Base-by-base conservation (phyloP, 805 yeast genomes). In the Wickerhamomyces kurtzmanii region DNA sequence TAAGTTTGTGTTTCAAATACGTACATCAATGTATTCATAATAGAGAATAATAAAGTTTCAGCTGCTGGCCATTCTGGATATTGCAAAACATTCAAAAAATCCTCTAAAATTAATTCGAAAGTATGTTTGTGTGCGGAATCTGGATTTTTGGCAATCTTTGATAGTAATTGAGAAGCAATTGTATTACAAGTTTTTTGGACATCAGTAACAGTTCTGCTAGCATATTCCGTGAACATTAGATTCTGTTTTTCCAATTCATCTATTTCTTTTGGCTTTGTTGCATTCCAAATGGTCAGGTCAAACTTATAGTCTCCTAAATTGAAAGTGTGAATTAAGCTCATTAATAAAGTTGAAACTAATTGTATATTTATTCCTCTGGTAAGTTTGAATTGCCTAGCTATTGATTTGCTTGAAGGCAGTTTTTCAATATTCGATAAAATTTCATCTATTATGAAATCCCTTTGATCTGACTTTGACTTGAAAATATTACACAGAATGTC, bases 21-120 rank as follows among this genome's bases (percentile, higher is more conserved):
- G 13, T 37, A 39, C 27, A 74, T 43, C 14, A 76, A 42, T 5
- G 62, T 53, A 22, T 55, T 61, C 41, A 66, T 51, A 3, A 76
- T 30, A 1, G 72, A 56, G 6, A 43, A 45, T 6, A 80, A 47
- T 11, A 80, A 38, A 0, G 57, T 38, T 33, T 71, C 81, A 1
- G 76, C 62, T 1, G 70, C 71, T 0, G 84, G 61, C 71, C 78
- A 83, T 30, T 72, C 76, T 0, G 85, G 82, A 7, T 49, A 49
- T 2, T 55, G 47, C 8, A 80, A 40, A 30, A 80, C 47, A 0
- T 43, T 34, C 6, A 72, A 32, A 13, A 81, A 49, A 40, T 83
- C 94, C 23, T 66, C 68, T 1, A 77, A 38, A 17, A 77, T 54
- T 12, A 64, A 40, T 19, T 77, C 85, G 21, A 80, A 39, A 3